A percentile compares a stretch with the other conserved stretches of the same genome.
phyloP scores from a whole-genome alignment of 139 green algal species.

The Chlamydomonas schloesseri region DNA sequence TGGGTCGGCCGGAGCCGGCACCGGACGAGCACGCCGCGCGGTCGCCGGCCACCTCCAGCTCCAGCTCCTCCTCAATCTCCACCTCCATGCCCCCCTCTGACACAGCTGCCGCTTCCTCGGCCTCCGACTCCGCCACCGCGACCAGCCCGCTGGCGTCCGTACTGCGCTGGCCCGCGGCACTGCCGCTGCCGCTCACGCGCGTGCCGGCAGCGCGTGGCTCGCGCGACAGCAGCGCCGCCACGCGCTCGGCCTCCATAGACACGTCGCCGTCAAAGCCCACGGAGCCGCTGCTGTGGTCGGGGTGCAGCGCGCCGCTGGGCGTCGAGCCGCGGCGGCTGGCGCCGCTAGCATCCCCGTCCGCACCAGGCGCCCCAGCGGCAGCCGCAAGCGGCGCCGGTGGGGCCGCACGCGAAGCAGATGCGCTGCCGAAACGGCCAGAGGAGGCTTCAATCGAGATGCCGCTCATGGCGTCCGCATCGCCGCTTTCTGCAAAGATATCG shows the following conservation, averaged over 20 bases:
- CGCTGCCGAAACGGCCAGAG: background rate
- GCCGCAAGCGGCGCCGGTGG: too few species aligned
- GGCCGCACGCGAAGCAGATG: background rate
- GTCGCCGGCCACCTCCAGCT: too few species aligned
- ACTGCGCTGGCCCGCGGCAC: background rate
- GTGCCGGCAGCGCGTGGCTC: background rate
- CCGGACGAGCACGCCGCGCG: background rate
- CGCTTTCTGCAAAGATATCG: conserved; percentile 23
- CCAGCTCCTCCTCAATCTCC: too few species aligned
- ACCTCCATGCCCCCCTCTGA: background rate
- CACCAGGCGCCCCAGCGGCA: too few species aligned
- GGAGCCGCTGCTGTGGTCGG: conserved; percentile 13
- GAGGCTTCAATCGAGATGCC: background rate
- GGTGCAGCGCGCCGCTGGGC: background rate
- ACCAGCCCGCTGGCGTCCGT: background rate
- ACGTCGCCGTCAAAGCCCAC: conserved; percentile 22
- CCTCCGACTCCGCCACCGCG: too few species aligned
- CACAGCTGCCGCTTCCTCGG: too few species aligned
- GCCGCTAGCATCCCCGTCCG: background rate
- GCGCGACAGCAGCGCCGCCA: conserved; percentile 13
- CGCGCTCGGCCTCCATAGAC: conserved; percentile 25
- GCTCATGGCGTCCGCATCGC: background rate
- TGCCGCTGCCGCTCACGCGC: too few species aligned
- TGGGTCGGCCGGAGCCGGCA: background rate
- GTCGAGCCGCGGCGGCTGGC: background rate